Evolutionary conservation across 2,329 filamentous ascomycete genomes (phyloP).

Genomic region (Xylaria sp.): DNA sequence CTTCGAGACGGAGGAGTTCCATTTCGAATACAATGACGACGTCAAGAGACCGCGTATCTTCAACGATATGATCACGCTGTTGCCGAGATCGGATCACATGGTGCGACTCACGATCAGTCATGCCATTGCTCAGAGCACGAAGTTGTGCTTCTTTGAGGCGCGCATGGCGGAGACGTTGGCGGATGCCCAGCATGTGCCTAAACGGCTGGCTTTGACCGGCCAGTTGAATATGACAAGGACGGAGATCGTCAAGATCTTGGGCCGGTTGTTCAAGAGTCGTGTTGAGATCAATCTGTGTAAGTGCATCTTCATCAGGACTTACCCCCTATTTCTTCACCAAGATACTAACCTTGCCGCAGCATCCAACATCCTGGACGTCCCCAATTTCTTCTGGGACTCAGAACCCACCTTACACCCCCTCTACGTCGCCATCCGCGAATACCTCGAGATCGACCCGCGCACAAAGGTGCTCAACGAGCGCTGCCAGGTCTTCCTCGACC

Average conservation of each 20-base stretch:
- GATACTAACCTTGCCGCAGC: slow-evolving; percentile 44
- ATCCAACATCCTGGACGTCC: slow-evolving; percentile 91
- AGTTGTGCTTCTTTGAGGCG: slow-evolving; percentile 93
- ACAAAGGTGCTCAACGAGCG: slow-evolving; percentile 97
- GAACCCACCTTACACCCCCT: slow-evolving; percentile 92
- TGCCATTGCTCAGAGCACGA: slow-evolving; percentile 94
- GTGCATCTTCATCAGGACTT: slow-evolving; percentile 32
- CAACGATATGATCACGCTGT: slow-evolving; percentile 98
- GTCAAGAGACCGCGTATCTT: slow-evolving; percentile 87
- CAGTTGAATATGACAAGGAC: slow-evolving; percentile 84
- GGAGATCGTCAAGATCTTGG: slow-evolving; percentile 89
- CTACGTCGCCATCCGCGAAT: slow-evolving; percentile 91
- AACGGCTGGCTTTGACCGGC: slow-evolving; percentile 80
- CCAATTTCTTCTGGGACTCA: slow-evolving; percentile 97
- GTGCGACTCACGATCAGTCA: slow-evolving; percentile 97
- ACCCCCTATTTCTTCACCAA: too few relatives aligned
- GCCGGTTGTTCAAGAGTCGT: slow-evolving; percentile 83
- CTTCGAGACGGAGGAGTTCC: slow-evolving; percentile 96
- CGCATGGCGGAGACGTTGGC: slow-evolving; percentile 92
- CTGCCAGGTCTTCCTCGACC: slow-evolving; percentile 91
- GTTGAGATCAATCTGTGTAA: slow-evolving; percentile 97
- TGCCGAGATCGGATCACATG: slow-evolving; percentile 91
- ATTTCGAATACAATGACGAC: slow-evolving; percentile 90
- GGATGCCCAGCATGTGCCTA: slow-evolving; percentile 87
- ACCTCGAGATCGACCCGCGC: slow-evolving; percentile 92